Evolutionary conservation across 495 filamentous ascomycete genomes (phyloP), one percentile per base, ranked within the genome.

Genomic region (Chaetomium fimeti): DNA sequence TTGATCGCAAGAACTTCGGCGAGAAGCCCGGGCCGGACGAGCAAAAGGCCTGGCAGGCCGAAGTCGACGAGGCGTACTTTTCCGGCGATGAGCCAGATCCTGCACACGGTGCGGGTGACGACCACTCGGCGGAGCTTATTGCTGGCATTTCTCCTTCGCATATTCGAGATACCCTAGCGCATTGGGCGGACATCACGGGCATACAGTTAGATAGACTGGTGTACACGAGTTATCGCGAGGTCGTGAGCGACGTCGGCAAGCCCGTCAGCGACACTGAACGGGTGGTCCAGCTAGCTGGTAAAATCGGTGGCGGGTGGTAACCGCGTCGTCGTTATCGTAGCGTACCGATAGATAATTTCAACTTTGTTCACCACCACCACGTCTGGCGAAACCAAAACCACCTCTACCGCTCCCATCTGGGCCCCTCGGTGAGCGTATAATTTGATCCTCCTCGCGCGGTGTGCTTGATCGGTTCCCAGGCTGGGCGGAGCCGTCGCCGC

Each of bases 161-260:
- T 65, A 78, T 86, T 68, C 84, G 83, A 68, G 79, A 83, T 67
- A 81, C 85, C 60, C 74, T 97, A 68, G 72, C 77, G 54, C 82
- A 89, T 72, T 98, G 94, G 94, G 83, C 89, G 12, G 68, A 77
- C 8, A 77, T 85, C 47, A 91, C 90, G 64, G 84, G 84, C 24
- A 85, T 93, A 61, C 81, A 82, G 16, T 76, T 91, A 65, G 86
- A 89, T 22, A 91, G 84, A 66, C 75, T 98, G 69, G 84, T 87
- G 24, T 91, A 87, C 71, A 98, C 94, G 45, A 92, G 84, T 40
- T 98, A 92, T 75, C 86, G 94, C 54, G 86, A 89, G 76, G 93
- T 98, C 3, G 89, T 96, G 68, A 97, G 96, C 75, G 92, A 97
- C 76, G 90, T 98, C 13, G 93, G 93, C 48, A 95, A 94, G 75